Base-by-base conservation (phyloP, 2,329 filamentous ascomycete species). In the Penicillium sp. region DNA sequence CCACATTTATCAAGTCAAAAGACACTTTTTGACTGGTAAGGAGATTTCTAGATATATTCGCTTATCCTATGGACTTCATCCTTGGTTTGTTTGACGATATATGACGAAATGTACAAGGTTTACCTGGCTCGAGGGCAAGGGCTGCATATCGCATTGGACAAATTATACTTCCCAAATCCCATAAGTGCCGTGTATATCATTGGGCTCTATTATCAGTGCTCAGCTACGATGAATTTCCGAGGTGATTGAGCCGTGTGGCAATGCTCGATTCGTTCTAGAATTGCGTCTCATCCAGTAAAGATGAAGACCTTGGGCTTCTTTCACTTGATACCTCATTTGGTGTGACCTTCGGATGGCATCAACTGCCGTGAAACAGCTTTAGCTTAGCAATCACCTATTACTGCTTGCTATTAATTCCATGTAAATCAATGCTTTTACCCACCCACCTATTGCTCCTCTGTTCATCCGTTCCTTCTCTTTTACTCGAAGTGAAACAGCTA, bases 191-290 rank as follows among this genome's bases (percentile, higher is more conserved):
- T 42, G 38, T 25, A 24, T 29, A 18, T 42, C 9, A 47, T 31
- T 47, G 45, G 24, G 5, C 31, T 24, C 9, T 39, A 10, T 35
- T 20, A 31, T 20, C 23, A 23, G 28, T 23, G 44, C 31, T 25
- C 20, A 23, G 39, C 37, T 46, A 38, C 28, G 23, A 38, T 24
- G 45, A 23, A 13, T 39, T 4, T 27, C 25, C 25, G 25, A 6
- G 25, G 8, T 28, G 27, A 9, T n/a, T 32, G 31, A 10, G 28
- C 31, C 5, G 31, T 47, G 45, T 47, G 45, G 45, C 45, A 31
- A 47, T 47, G 45, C 25, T 39, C 45, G 39, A 47, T 47, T 47
- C 39, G 45, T 29, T 31, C 29, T 27, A 12, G 12, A 3, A 3
- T 27, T n/a, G 13, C 13, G 12, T 8, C 20, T 23, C 38, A 20